Conservation (phyloP, 2,329 filamentous ascomycete species). For the Colletotrichum sp. region DNA sequence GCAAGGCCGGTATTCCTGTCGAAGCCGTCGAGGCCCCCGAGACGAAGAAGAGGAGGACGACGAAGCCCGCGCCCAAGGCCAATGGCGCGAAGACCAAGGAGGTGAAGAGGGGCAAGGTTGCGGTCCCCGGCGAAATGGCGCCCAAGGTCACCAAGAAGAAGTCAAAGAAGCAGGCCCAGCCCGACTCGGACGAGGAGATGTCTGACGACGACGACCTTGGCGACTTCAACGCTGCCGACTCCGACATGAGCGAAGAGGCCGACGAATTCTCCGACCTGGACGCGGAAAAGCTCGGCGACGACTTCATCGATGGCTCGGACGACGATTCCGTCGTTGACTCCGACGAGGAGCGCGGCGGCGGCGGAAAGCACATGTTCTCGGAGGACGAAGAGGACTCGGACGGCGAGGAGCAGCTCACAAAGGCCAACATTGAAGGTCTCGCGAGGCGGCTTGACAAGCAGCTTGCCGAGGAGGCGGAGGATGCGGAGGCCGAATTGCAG, state of each 20-base stretch:
- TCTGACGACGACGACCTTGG: conserved; percentile 32
- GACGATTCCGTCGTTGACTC: conserved; percentile 73
- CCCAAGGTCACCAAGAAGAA: conserved; percentile 28
- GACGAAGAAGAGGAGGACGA: conserved; percentile 66
- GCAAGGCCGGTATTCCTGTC: conserved; percentile 78
- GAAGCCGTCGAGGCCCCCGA: conserved; percentile 59
- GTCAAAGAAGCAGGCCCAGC: conserved; percentile 31
- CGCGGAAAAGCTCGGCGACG: conserved; percentile 52
- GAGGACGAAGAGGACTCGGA: conserved; percentile 93
- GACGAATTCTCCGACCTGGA: conserved; percentile 48
- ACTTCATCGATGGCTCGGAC: conserved; percentile 63
- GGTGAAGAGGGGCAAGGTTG: conserved; percentile 35
- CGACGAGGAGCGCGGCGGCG: conserved; percentile 63
- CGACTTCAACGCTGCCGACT: conserved; percentile 42
- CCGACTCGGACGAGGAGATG: conserved; percentile 20
- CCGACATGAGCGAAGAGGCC: conserved; percentile 48
- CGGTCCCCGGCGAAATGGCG: conserved; percentile 25
- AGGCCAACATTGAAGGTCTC: conserved; percentile 93
- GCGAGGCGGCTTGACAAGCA: conserved; percentile 84
- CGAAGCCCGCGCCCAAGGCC: conserved; percentile 36
- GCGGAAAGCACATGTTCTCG: conserved; percentile 80
- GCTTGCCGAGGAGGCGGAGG: conserved; percentile 77
- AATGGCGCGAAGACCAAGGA: conserved; percentile 38
- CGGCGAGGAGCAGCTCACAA: conserved; percentile 87
- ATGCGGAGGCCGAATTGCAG: conserved; percentile 84